A percentile compares a stretch with the other conserved stretches of the same genome.
These are phyloP conservation scores for Tinospora cordifolia DNA, from an alignment of 164 flowering plant genomes.

Conservation along the genomic window DNA sequence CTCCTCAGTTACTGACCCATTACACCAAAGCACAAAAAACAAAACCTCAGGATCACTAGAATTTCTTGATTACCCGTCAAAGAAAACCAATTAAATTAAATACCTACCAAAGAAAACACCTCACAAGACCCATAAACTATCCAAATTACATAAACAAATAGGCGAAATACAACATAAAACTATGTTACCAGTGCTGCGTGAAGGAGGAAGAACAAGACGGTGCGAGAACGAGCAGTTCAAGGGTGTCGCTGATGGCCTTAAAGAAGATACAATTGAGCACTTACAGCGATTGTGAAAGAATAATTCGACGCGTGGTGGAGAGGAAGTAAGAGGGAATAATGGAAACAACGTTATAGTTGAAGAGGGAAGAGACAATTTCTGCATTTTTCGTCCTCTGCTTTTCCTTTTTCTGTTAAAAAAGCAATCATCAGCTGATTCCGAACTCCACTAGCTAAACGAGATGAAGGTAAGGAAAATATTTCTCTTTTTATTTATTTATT, in stretches of 20 bases:
- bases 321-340: neutral
- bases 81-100: neutral
- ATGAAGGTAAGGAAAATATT: no score
- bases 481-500: no score
- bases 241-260: neutral
- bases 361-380: neutral
- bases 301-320: neutral
- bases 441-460: no score
- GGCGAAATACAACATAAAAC: neutral
- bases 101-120: constrained; percentile 1
- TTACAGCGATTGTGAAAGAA: neutral
- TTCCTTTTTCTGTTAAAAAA: neutral
- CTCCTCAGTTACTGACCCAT: constrained; percentile 31
- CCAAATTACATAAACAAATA: neutral
- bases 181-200: constrained; percentile 13
- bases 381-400: neutral
- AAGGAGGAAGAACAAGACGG: constrained; percentile 6
- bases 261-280: neutral
- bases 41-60: neutral
- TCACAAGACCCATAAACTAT: neutral
- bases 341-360: neutral
- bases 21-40: neutral
- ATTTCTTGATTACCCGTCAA: constrained; percentile 2
- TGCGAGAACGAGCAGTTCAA: neutral
- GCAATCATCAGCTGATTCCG: neutral